Conservation (phyloP, 176 grass and related monocot genomes). For the Echinochloa phyllopogon region DNA sequence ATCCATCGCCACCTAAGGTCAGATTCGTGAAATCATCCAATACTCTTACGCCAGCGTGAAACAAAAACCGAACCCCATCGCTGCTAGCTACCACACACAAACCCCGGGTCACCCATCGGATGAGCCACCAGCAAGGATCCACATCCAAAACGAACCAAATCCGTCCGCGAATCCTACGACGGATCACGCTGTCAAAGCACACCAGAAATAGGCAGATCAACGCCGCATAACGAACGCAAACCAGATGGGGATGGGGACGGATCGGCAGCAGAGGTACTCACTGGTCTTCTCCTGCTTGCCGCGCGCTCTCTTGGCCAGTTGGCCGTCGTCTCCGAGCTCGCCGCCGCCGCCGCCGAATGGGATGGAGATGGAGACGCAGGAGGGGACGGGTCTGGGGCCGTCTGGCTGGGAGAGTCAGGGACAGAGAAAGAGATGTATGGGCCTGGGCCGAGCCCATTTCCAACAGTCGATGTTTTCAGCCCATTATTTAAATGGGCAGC, state of each 20-base stretch:
- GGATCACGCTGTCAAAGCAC: not conserved
- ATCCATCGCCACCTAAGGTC: no score
- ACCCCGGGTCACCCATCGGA: no score
- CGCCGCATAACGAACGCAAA: not conserved
- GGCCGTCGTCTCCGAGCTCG: not conserved
- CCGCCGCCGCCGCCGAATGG: not conserved
- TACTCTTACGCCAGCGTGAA: no score
- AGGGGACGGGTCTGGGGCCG: no score
- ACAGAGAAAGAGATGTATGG: not conserved
- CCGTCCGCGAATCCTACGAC: not conserved
- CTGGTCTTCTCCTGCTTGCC: not conserved
- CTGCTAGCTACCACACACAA: no score
- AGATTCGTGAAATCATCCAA: no score
- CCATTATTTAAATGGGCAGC: not conserved
- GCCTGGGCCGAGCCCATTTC: slow-evolving; percentile 17
- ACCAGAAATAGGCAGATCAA: not conserved
- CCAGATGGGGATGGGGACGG: not conserved
- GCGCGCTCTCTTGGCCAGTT: not conserved
- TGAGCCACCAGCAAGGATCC: no score
- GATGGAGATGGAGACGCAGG: not conserved
- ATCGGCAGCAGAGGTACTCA: not conserved
- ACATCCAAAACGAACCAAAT: no score
- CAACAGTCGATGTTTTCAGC: not conserved
- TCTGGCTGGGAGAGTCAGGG: not conserved
- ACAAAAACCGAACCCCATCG: no score